A percentile compares a stretch with the other conserved stretches of the same genome.
These are phyloP conservation scores for Hibiscus syriacus DNA, from an alignment of 345 rosid genomes.

Conservation along the genomic window DNA sequence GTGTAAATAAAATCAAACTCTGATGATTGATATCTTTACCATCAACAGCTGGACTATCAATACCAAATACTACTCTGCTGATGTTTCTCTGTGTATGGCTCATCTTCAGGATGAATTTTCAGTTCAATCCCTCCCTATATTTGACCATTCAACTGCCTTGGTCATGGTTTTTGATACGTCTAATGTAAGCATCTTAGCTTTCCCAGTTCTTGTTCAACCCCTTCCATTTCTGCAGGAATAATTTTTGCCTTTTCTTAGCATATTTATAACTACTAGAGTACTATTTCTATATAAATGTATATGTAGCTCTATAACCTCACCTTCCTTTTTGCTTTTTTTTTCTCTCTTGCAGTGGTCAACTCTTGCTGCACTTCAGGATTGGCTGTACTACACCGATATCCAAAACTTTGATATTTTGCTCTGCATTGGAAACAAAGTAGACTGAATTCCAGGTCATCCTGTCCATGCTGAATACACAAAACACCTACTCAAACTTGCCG, in stretches of 20 bases:
- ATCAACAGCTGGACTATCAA: slow-evolving; percentile 62
- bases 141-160: slow-evolving; percentile 49
- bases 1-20: background rate
- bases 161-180: slow-evolving; percentile 80
- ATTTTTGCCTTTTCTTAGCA: background rate
- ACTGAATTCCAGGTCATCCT: slow-evolving; percentile 60
- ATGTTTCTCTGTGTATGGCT: slow-evolving; percentile 67
- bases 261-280: background rate
- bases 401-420: slow-evolving; percentile 51
- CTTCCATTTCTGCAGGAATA: background rate
- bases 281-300: background rate
- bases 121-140: slow-evolving; percentile 29
- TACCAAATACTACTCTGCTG: slow-evolving; percentile 86
- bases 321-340: slow-evolving; percentile 7
- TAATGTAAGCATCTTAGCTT: slow-evolving; percentile 34
- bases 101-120: slow-evolving; percentile 54
- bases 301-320: background rate
- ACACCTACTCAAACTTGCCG: slow-evolving; percentile 32
- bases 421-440: slow-evolving; percentile 88
- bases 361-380: slow-evolving; percentile 52
- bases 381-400: slow-evolving; percentile 60
- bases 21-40: background rate
- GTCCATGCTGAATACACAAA: slow-evolving; percentile 74
- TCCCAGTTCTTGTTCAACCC: background rate
- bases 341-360: slow-evolving; percentile 49